Evolutionary conservation across 805 yeast species (phyloP).

Genomic region (Wickerhamiella spandovensis): DNA sequence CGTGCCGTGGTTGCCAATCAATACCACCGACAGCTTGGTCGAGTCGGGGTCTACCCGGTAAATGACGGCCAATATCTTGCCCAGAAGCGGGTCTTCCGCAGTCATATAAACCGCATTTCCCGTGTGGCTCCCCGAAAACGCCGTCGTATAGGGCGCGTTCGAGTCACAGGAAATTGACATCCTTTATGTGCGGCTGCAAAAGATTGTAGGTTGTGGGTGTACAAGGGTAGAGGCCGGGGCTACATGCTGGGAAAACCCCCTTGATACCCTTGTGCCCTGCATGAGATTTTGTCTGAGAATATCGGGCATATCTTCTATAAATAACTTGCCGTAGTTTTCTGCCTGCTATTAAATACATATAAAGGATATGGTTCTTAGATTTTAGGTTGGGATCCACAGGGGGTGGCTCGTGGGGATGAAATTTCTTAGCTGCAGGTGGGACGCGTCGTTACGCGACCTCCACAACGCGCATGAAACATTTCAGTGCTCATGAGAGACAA

Average conservation of each 20-base stretch:
- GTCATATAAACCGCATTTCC: conserved; percentile 27
- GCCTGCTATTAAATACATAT: too few relatives aligned
- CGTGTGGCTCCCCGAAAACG: conserved; percentile 15
- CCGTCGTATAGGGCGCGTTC: conserved; percentile 23
- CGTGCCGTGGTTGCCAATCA: conserved; percentile 42
- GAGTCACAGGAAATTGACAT: conserved; percentile 17
- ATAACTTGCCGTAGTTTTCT: too few relatives aligned
- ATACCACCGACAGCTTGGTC: conserved; percentile 21
- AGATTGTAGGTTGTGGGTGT: neutral
- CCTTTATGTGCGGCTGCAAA: neutral
- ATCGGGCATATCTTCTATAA: too few relatives aligned
- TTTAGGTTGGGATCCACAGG: too few relatives aligned
- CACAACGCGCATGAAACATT: neutral
- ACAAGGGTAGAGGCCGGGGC: neutral
- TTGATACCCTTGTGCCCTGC: neutral
- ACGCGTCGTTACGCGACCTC: neutral
- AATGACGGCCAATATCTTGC: conserved; percentile 24
- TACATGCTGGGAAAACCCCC: too few relatives aligned
- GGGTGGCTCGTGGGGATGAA: too few relatives aligned
- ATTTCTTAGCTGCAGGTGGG: neutral
- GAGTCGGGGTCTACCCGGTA: conserved; percentile 17
- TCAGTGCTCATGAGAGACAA: too few relatives aligned
- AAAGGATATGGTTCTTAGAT: too few relatives aligned
- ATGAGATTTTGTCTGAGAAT: too few relatives aligned
- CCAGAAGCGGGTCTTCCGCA: conserved; percentile 24